Conservation (phyloP, 208 protist genomes). For the Entamoeba histolytica region DNA sequence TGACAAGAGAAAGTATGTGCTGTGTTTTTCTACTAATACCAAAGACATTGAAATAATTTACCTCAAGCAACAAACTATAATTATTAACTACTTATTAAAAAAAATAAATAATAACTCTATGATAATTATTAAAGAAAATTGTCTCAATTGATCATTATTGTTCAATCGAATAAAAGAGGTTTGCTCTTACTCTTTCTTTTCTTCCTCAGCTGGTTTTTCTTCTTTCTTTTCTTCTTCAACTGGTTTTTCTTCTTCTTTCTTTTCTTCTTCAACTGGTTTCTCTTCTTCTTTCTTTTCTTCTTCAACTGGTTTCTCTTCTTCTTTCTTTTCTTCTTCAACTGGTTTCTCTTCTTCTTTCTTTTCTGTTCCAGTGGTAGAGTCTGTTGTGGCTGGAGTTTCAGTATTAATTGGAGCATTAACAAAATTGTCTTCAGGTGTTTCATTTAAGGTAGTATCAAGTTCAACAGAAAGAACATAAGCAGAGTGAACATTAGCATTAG, state of each 20-base stretch:
- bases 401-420: neutral
- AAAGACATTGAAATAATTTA: too few species aligned
- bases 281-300: neutral
- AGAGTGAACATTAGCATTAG: neutral
- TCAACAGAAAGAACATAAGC: too few species aligned
- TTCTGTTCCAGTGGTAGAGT: neutral
- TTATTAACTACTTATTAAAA: too few species aligned
- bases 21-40: too few species aligned
- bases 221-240: neutral
- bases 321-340: neutral
- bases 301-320: neutral
- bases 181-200: neutral
- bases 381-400: neutral
- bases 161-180: neutral
- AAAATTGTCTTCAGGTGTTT: neutral
- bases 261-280: neutral
- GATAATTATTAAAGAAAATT: too few species aligned
- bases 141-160: too few species aligned
- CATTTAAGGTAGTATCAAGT: neutral
- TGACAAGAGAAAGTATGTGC: too few species aligned
- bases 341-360: neutral
- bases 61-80: too few species aligned
- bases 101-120: too few species aligned
- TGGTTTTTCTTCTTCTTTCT: neutral
- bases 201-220: neutral